Evolutionary conservation across 1,284 basidiomycete species (phyloP), one percentile per base, ranked within the genome.

Genomic region (Malassezia cuniculi): DNA sequence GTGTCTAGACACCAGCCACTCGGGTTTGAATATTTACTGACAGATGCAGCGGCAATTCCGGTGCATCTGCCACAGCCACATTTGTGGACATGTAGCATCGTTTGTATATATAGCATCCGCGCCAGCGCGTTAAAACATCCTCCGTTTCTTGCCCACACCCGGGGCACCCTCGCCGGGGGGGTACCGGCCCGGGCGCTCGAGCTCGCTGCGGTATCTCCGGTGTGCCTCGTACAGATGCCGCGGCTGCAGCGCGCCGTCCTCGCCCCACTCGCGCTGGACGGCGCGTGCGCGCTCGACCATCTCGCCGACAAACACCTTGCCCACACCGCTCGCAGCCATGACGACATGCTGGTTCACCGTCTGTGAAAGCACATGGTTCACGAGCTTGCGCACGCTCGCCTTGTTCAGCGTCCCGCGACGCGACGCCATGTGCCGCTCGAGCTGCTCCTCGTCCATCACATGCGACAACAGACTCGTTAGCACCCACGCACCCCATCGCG

Each of bases 221-320:
- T 89, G 85, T 1, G 85, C 85, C 61, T 86, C 84, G 10, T 83
- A 79, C 7, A 89, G 72, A 66, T 89, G 82, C 53, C 85, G 82
- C 0, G 85, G 85, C 2, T 80, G 78, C 18, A 90, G 69, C 0
- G 85, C 80, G 0, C 85, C 85, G 9, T 71, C 72, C 16, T 85
- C 82, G 5, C 78, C 75, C 16, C 80, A 73, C 21, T 77, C 73
- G n/a, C 71, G 69, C 66, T 86, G 84, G 0, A 83, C 79, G 12
- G 74, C 72, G 16, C 82, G 80, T 15, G 83, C 85, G 84, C 16
- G 80, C 66, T 89, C 85, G 15, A 87, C 76, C 5, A 89, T 82
- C 66, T 89, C 85, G 2, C 85, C 85, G 7, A 90, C 82, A 55
- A 90, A 90, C 2, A 89, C 83, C 62, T 90, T 90, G 14, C 76